phyloP scores from a whole-genome alignment of 345 rosid species.

The Salix koriyanagi region DNA sequence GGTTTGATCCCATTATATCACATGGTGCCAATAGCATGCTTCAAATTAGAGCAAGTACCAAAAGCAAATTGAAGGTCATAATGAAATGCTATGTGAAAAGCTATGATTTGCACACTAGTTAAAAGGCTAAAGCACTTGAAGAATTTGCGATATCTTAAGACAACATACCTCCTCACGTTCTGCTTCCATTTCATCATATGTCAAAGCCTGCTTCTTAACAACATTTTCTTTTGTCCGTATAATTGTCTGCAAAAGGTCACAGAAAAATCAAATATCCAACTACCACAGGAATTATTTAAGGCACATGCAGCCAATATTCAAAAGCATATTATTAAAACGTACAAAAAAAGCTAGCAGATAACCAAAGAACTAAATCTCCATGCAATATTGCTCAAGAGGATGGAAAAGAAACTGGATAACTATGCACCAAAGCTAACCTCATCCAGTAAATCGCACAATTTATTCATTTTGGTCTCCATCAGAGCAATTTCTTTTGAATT shows the following conservation, averaged over 20 bases:
- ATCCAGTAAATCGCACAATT: constrained; percentile 60
- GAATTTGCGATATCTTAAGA: background rate
- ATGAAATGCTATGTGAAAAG: background rate
- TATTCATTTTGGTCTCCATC: constrained; percentile 67
- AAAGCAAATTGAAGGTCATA: background rate
- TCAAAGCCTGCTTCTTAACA: constrained; percentile 89
- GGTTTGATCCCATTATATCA: background rate
- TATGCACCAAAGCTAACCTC: constrained; percentile 49
- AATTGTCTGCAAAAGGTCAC: constrained; percentile 47
- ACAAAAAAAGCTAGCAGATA: background rate
- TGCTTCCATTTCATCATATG: constrained; percentile 93
- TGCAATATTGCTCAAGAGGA: background rate
- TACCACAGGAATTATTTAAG: background rate
- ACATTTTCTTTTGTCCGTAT: constrained; percentile 73
- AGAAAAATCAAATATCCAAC: background rate
- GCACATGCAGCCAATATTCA: background rate
- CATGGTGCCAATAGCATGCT: background rate
- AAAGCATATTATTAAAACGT: background rate
- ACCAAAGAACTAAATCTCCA: background rate
- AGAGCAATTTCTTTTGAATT: constrained; percentile 62
- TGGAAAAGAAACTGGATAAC: background rate
- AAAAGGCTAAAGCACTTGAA: background rate
- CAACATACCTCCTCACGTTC: constrained; percentile 79
- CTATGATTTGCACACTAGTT: background rate
- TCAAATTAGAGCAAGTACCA: background rate